Evolutionary conservation across 306 rosid genomes (phyloP), one percentile per base, ranked within the genome.

Genomic region (Acacia crassicarpa): DNA sequence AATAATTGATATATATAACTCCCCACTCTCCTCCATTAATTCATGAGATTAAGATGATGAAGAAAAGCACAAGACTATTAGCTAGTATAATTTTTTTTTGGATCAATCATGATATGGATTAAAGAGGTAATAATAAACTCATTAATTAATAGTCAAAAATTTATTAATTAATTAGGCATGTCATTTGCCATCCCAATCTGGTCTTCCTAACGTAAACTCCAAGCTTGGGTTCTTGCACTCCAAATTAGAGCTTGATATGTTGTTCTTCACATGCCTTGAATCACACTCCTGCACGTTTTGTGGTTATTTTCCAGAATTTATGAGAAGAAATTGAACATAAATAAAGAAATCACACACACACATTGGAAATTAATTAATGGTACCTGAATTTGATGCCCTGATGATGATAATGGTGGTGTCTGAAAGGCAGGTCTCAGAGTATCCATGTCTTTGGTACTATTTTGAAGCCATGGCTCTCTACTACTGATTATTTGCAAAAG

Each of bases 161-260:
- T 69, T 38, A 38, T 38, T 38, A 38, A 69, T 11, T 75, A 58
- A 20, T 58, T 9, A 58, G 80, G 89, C 90, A 78, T 85, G 85
- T 85, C 92, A 87, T 88, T 89, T 86, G 71, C 82, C 91, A 78
- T 89, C 84, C 98, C 98, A 94, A 62, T 90, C 97, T 40, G 98
- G 96, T 85, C 89, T 94, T 49, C 98, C 98, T 89, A 94, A 89
- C 32, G 97, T 94, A 87, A 94, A 94, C 89, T 94, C 98, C 94
- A 94, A 89, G 82, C 93, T 92, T 73, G 97, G 97, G 62, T 89
- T 91, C 89, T 91, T 94, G 89, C 88, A 87, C 73, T 91, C 96
- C 80, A 88, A 84, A 83, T 74, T 89, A 72, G 85, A 83, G 75
- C 88, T 89, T 68, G 89, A 67, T 73, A 87, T 63, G 75, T 72